Evolutionary conservation across 176 grass and related monocot species (phyloP).

Genomic region (Oryza glumipatula): DNA sequence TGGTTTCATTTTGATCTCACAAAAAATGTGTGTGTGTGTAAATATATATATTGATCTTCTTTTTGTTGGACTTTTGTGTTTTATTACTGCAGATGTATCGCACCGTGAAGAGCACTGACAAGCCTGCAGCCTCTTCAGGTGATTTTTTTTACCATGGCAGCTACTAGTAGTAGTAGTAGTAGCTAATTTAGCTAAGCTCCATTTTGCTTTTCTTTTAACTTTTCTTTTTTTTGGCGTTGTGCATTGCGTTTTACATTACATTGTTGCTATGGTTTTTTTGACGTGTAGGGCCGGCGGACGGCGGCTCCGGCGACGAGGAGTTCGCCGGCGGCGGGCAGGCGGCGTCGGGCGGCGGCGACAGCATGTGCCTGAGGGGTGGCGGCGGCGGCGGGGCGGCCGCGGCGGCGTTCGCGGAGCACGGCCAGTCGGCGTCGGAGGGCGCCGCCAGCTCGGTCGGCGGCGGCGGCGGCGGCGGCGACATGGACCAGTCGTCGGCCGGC

Average conservation of each 20-base stretch:
- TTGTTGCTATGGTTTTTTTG: no score
- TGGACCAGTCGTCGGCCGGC: constrained; percentile 63
- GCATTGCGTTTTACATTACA: neutral
- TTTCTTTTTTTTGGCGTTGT: no score
- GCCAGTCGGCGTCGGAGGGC: constrained; percentile 50
- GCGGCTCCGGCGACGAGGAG: constrained; percentile 86
- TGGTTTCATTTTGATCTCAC: neutral
- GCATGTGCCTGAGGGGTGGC: constrained; percentile 30
- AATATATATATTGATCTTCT: constrained; percentile 29
- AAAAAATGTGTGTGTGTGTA: neutral
- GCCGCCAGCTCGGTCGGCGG: constrained; percentile 48
- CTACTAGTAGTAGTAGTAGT: neutral
- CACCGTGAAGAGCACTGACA: constrained; percentile 96
- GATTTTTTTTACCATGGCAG: constrained; percentile 30
- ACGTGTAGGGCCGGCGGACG: constrained; percentile 60
- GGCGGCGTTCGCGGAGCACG: constrained; percentile 37
- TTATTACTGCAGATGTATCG: constrained; percentile 74
- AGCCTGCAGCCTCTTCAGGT: constrained; percentile 85
- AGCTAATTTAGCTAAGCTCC: neutral
- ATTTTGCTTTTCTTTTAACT: neutral
- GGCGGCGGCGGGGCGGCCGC: no score
- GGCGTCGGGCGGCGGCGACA: constrained; percentile 42
- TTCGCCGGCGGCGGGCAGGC: constrained; percentile 45
- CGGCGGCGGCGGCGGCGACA: constrained; percentile 30
- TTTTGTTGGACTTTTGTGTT: constrained; percentile 45